Percentiles rank a stretch among this genome's conserved stretches.
phyloP scores from a whole-genome alignment of 495 filamentous ascomycete genomes.

The Daldinia concentrica region DNA sequence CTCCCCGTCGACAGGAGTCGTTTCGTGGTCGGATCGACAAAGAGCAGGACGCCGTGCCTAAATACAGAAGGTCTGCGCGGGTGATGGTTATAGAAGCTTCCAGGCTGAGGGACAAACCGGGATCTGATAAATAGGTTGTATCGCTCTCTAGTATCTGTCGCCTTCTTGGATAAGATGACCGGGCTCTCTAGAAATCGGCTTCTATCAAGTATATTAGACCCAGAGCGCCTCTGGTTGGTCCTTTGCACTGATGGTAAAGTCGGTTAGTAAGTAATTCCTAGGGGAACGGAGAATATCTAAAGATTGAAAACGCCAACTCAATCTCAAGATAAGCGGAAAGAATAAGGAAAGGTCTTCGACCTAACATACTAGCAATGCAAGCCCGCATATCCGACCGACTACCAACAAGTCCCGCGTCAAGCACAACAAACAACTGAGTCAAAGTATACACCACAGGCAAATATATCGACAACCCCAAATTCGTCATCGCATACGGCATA shows the following conservation, averaged over 20 bases:
- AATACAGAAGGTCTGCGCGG: background rate
- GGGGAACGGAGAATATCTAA: too few species aligned
- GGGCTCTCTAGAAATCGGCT: conserved; percentile 2
- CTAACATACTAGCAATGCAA: conserved; percentile 5
- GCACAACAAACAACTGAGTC: conserved; percentile 21
- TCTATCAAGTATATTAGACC: conserved; percentile 22
- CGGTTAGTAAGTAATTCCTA: background rate
- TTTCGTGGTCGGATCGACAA: conserved; percentile 23
- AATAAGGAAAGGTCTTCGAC: background rate
- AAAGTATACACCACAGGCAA: conserved; percentile 23
- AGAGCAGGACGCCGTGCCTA: conserved; percentile 18
- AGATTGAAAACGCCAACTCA: too few species aligned
- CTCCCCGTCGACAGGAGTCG: conserved; percentile 18
- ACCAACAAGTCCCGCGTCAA: conserved; percentile 7
- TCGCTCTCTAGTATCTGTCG: conserved; percentile 26
- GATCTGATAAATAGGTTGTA: conserved; percentile 26
- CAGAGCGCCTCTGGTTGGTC: conserved; percentile 17
- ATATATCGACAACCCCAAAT: conserved; percentile 21
- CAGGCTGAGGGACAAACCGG: background rate
- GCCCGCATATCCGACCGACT: conserved; percentile 7
- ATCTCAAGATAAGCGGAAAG: background rate
- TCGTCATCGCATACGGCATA: conserved; percentile 26
- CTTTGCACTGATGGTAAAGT: conserved; percentile 3
- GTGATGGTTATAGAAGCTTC: background rate
- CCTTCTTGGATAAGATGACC: conserved; percentile 17